Percentiles rank a stretch among this genome's conserved stretches.
Conservation (phyloP, 2,329 filamentous ascomycete genomes). For the Nannizzia gypsea region DNA sequence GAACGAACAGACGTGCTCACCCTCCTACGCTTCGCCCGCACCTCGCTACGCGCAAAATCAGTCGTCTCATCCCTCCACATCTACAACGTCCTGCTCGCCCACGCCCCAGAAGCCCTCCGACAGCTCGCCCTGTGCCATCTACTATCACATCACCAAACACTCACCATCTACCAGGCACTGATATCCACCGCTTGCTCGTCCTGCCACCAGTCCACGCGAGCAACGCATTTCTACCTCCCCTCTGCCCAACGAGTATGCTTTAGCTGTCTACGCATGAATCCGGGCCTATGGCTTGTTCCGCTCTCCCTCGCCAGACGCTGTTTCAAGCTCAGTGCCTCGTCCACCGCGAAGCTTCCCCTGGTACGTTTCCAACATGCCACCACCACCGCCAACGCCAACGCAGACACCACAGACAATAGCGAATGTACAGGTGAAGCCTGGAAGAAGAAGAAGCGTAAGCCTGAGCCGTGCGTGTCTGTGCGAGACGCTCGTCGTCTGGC, state of each 20-base stretch:
- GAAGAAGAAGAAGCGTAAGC: too few relatives aligned
- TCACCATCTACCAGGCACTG: not conserved
- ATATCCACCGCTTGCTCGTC: not conserved
- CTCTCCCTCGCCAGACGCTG: not conserved
- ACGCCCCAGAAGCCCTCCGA: conserved; percentile 20
- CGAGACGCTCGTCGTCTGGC: not conserved
- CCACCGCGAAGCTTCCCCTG: not conserved
- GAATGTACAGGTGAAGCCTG: too few relatives aligned
- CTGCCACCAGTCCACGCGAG: conserved; percentile 14
- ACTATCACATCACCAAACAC: not conserved
- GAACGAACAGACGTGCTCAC: conserved; percentile 17
- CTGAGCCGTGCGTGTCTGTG: not conserved
- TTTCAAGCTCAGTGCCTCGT: not conserved
- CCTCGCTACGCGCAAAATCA: conserved; percentile 18
- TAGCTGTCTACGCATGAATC: conserved; percentile 17
- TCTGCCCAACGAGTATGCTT: conserved; percentile 24
- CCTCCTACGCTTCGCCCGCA: conserved; percentile 22
- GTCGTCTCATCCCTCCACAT: conserved; percentile 22
- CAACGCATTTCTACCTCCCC: conserved; percentile 22
- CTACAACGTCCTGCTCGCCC: conserved; percentile 36
- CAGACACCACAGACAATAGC: too few relatives aligned
- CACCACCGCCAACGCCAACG: too few relatives aligned
- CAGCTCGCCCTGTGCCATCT: not conserved
- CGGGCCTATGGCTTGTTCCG: not conserved
- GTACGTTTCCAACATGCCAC: not conserved